Percentiles rank a stretch among this genome's conserved stretches.
These are phyloP conservation scores for Trifolium repens DNA, from an alignment of 306 rosid species.

Conservation along the genomic window DNA sequence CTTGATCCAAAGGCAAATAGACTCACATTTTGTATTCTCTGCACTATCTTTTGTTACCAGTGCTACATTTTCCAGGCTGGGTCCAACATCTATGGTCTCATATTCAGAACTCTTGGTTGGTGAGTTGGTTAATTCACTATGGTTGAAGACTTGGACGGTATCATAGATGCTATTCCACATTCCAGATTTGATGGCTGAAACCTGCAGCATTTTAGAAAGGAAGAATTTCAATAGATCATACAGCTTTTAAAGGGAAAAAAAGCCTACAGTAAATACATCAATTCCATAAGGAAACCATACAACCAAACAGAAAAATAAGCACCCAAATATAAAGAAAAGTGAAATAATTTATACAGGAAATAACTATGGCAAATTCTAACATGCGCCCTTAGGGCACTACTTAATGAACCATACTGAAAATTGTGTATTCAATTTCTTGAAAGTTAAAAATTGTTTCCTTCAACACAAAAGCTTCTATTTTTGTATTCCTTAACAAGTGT, in stretches of 20 bases:
- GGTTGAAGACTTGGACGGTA: conserved; percentile 63
- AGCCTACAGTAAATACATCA: neutral
- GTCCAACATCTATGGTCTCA: conserved; percentile 72
- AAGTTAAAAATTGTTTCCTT: neutral
- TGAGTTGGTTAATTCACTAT: conserved; percentile 50
- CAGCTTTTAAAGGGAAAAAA: neutral
- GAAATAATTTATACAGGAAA: neutral
- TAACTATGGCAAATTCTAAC: neutral
- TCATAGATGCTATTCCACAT: conserved; percentile 89
- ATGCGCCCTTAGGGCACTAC: neutral
- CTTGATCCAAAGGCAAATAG: conserved; percentile 25
- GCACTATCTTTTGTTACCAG: conserved; percentile 33
- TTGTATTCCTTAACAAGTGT: neutral
- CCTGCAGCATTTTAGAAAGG: conserved; percentile 50
- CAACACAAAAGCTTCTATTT: conserved; percentile 3
- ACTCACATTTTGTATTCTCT: conserved; percentile 58
- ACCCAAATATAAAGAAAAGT: neutral
- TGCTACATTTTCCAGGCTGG: conserved; percentile 48
- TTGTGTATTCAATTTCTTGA: neutral
- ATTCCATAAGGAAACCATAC: conserved; percentile 6
- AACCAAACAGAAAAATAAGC: conserved; percentile 8
- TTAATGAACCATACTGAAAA: neutral
- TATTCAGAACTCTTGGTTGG: conserved; percentile 48
- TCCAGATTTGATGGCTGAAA: conserved; percentile 78
- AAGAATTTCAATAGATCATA: conserved; percentile 4